These are phyloP conservation scores for Datisca glomerata DNA, from an alignment of 306 rosid species.

Conservation along the genomic window DNA sequence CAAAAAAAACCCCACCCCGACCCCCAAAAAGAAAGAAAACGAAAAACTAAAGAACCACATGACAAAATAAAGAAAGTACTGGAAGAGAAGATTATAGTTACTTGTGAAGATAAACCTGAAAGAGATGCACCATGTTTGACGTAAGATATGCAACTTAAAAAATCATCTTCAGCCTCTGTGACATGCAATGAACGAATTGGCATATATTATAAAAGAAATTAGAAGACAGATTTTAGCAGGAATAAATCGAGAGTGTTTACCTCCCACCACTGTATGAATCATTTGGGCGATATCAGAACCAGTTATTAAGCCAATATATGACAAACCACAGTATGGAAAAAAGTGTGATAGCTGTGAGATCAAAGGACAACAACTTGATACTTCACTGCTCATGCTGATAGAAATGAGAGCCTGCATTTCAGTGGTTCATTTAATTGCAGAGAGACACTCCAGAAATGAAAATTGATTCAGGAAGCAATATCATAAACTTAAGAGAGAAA, in stretches of 20 bases:
- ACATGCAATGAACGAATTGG: neutral
- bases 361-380: conserved; percentile 28
- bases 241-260: conserved; percentile 25
- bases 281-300: conserved; percentile 42
- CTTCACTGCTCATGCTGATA: conserved; percentile 30
- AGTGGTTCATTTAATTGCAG: conserved; percentile 11
- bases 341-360: conserved; percentile 42
- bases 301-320: conserved; percentile 55
- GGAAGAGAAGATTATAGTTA: conserved; percentile 3
- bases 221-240: neutral
- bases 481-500: neutral
- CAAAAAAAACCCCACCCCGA: no score
- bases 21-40: neutral
- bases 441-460: conserved; percentile 3
- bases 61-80: no score
- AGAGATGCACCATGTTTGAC: conserved; percentile 70
- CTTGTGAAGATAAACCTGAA: conserved; percentile 49
- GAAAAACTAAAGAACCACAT: neutral
- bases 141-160: conserved; percentile 36
- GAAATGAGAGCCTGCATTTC: conserved; percentile 64
- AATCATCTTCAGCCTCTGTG: conserved; percentile 52
- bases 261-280: conserved; percentile 34
- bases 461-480: conserved; percentile 1
- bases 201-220: neutral
- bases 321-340: conserved; percentile 60